These are phyloP conservation scores for Solanum chmielewskii DNA, from an alignment of 257 asterid genomes.

Conservation along the genomic window DNA sequence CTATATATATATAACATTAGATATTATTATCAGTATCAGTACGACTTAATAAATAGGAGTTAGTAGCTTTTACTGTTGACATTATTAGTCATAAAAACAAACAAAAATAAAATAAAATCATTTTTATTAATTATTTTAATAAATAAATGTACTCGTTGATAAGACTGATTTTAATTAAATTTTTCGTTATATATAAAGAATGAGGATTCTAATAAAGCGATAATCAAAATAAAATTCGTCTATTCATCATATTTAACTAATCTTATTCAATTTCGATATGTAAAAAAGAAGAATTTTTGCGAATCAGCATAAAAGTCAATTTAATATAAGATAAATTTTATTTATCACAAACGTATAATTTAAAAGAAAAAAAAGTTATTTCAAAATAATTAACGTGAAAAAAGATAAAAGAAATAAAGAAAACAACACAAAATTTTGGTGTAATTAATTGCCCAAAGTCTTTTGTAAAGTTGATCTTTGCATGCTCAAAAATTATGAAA, in stretches of 20 bases:
- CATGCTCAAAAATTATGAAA: neutral
- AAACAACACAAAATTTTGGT: neutral
- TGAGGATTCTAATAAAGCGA: neutral
- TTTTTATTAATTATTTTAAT: neutral
- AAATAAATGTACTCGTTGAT: neutral
- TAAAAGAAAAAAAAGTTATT: neutral
- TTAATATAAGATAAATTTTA: neutral
- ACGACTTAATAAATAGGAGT: slow-evolving; percentile 2
- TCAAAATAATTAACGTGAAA: neutral
- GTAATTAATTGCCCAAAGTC: neutral
- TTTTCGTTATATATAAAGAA: neutral
- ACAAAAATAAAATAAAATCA: neutral
- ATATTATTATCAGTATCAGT: neutral
- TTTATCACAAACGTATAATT: neutral
- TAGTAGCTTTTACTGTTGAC: slow-evolving; percentile 4
- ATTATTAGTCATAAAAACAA: neutral
- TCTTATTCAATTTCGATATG: too few relatives aligned
- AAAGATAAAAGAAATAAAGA: neutral
- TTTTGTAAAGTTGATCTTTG: neutral
- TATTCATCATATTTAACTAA: too few relatives aligned
- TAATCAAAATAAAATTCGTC: too few relatives aligned
- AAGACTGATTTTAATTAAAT: neutral
- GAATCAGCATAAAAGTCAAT: neutral
- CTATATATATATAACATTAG: neutral
- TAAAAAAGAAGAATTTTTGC: neutral